phyloP scores from a whole-genome alignment of 495 filamentous ascomycete genomes.

The Xylona heveae region DNA sequence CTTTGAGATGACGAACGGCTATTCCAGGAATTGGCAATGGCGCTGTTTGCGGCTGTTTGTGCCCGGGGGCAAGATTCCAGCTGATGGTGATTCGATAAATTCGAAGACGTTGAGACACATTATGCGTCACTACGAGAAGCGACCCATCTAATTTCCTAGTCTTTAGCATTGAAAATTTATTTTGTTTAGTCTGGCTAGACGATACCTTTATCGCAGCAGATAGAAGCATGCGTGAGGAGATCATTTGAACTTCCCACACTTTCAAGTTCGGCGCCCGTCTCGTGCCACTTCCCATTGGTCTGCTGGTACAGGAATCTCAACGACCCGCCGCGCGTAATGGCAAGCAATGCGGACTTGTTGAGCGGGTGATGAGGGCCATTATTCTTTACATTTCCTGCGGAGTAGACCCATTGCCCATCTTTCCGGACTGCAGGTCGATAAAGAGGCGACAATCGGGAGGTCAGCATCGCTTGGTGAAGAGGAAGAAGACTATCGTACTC shows the following conservation, averaged over 20 bases:
- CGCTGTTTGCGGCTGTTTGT: constrained; percentile 6
- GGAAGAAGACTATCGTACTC: background rate
- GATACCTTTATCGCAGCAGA: constrained; percentile 49
- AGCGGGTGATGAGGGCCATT: constrained; percentile 43
- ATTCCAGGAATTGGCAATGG: constrained; percentile 7
- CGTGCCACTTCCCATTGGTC: constrained; percentile 40
- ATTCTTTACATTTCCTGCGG: constrained; percentile 23
- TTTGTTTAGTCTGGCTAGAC: background rate
- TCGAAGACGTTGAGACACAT: constrained; percentile 10
- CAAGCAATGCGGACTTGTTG: constrained; percentile 35
- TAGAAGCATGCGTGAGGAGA: constrained; percentile 57
- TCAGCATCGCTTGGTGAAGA: constrained; percentile 2
- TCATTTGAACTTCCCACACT: constrained; percentile 44
- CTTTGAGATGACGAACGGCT: constrained; percentile 5
- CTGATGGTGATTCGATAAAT: constrained; percentile 16
- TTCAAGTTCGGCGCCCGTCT: constrained; percentile 46
- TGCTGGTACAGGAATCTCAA: constrained; percentile 53
- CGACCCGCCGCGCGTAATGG: constrained; percentile 44
- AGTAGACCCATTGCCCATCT: constrained; percentile 28
- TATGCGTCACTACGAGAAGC: constrained; percentile 14
- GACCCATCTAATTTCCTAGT: too few species aligned
- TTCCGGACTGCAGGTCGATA: constrained; percentile 24
- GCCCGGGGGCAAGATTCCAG: constrained; percentile 13
- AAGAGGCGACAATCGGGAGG: constrained; percentile 3
- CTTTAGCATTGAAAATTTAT: too few species aligned